Evolutionary conservation across 2,329 filamentous ascomycete species (phyloP).

Genomic region (Diaporthe eres): DNA sequence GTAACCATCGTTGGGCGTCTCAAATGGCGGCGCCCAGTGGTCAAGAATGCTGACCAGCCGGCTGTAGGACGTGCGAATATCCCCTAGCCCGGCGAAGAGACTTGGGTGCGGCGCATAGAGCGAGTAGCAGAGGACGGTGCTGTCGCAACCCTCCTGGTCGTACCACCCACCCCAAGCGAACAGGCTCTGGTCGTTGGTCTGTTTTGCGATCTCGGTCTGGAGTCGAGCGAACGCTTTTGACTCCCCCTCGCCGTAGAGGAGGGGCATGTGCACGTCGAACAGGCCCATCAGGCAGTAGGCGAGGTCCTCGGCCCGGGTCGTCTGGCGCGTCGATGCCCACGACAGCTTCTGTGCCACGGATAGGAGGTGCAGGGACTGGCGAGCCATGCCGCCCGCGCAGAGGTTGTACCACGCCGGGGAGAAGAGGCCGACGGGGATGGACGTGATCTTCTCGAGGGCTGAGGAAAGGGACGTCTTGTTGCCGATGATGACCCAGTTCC

Average conservation of each 20-base stretch:
- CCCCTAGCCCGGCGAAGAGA: constrained; percentile 25
- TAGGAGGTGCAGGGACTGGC: constrained; percentile 37
- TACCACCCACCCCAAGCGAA: constrained; percentile 45
- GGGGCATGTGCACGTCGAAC: constrained; percentile 49
- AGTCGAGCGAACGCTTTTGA: constrained; percentile 46
- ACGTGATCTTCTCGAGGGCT: constrained; percentile 43
- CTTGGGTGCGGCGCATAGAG: constrained; percentile 18
- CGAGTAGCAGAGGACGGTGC: constrained; percentile 28
- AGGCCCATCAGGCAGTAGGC: constrained; percentile 50
- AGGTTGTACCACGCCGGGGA: constrained; percentile 40
- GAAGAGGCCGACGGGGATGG: constrained; percentile 41
- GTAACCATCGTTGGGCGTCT: constrained; percentile 37
- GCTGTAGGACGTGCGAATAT: constrained; percentile 15
- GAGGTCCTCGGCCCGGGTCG: constrained; percentile 46
- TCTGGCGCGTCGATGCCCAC: constrained; percentile 47
- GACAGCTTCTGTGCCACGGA: constrained; percentile 47
- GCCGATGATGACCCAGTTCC: constrained; percentile 43
- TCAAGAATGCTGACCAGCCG: constrained; percentile 28
- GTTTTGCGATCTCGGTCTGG: constrained; percentile 45
- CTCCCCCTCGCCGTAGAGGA: constrained; percentile 49
- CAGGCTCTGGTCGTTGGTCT: constrained; percentile 46
- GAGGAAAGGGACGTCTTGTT: constrained; percentile 44
- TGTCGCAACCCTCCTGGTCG: constrained; percentile 10
- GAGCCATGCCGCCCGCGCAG: constrained; percentile 31
- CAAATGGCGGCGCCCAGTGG: constrained; percentile 39